Conservation (phyloP, 2,329 filamentous ascomycete species). For the Colletotrichum sp. region DNA sequence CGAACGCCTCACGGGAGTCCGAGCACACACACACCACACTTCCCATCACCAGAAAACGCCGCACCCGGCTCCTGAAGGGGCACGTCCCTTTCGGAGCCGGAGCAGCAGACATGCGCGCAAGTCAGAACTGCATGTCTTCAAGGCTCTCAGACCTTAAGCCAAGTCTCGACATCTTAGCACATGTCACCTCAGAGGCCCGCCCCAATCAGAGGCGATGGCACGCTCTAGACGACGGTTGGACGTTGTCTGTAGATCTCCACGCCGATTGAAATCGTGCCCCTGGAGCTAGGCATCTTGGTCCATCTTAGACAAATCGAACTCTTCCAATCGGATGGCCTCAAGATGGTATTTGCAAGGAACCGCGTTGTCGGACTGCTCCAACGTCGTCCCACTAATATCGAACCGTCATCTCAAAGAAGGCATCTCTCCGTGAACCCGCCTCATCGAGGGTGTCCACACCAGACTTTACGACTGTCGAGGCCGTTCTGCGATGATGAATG, state of each 20-base stretch:
- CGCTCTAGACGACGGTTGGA: neutral
- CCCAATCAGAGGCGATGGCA: neutral
- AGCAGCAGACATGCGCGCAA: neutral
- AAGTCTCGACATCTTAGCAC: neutral
- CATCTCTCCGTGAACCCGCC: neutral
- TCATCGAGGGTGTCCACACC: neutral
- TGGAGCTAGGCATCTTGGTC: neutral
- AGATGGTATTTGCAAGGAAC: neutral
- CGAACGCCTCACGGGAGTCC: neutral
- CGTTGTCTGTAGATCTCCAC: neutral
- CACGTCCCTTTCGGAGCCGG: neutral
- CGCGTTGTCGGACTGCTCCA: neutral
- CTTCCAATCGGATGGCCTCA: neutral
- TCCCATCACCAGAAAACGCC: neutral
- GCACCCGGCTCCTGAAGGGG: neutral
- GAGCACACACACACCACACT: neutral
- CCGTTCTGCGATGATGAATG: neutral
- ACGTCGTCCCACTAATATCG: neutral
- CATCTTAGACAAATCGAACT: neutral
- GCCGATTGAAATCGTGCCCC: neutral
- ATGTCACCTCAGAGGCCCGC: neutral
- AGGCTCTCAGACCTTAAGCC: neutral
- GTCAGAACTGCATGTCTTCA: neutral
- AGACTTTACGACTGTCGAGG: neutral
- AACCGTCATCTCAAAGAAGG: neutral